A percentile compares a stretch with the other conserved stretches of the same genome.
phyloP scores from a whole-genome alignment of 495 filamentous ascomycete species.

The Apodospora peruviana region DNA sequence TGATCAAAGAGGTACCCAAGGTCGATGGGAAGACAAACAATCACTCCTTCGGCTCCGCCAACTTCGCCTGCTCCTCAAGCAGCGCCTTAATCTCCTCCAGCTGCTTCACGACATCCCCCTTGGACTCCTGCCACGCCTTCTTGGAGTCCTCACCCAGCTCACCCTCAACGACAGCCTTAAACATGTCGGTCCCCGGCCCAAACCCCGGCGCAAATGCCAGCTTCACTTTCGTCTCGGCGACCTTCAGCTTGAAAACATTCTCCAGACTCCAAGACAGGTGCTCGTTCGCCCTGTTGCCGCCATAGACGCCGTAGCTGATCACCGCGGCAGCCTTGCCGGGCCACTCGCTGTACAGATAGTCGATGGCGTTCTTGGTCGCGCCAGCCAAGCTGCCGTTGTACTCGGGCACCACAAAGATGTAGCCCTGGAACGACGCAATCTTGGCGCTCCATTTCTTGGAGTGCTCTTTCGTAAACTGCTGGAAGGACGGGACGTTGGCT shows the following conservation, averaged over 20 bases:
- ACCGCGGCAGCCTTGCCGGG: constrained; percentile 45
- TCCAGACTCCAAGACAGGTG: not conserved
- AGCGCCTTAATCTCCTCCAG: not conserved
- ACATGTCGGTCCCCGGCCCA: not conserved
- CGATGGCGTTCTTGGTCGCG: constrained; percentile 49
- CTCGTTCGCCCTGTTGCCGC: not conserved
- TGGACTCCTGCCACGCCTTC: not conserved
- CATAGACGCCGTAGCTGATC: constrained; percentile 36
- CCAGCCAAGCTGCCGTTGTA: constrained; percentile 51
- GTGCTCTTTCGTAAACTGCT: constrained; percentile 37
- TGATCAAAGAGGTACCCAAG: too few relatives aligned
- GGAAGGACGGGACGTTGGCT: constrained; percentile 24
- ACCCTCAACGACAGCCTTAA: not conserved
- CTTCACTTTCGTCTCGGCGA: not conserved
- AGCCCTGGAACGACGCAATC: constrained; percentile 8
- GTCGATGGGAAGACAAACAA: too few relatives aligned
- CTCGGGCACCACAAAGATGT: constrained; percentile 27
- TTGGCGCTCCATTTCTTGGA: constrained; percentile 33
- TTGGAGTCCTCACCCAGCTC: not conserved
- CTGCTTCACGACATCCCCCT: not conserved
- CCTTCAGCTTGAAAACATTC: not conserved
- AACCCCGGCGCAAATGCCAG: not conserved
- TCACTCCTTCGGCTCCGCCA: too few relatives aligned
- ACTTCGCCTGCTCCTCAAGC: not conserved
- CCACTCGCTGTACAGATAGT: constrained; percentile 51